phyloP scores from a whole-genome alignment of 2,329 filamentous ascomycete genomes.

The Fusarium nodosum region DNA sequence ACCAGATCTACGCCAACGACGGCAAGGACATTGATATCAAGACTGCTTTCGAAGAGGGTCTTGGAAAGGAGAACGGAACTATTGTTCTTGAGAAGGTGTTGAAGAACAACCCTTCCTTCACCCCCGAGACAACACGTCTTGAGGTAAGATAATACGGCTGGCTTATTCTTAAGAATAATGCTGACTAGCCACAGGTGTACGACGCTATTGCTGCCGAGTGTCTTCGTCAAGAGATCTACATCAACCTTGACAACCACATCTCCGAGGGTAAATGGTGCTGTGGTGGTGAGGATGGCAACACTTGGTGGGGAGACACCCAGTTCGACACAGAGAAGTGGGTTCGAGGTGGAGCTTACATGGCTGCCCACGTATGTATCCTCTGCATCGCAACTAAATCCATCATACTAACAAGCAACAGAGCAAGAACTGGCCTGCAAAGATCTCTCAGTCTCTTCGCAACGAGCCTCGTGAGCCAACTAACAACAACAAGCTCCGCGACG shows the following conservation, averaged over 20 bases:
- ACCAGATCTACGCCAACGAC: conserved; percentile 66
- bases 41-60: conserved; percentile 60
- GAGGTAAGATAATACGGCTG: conserved; percentile 52
- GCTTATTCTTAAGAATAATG: fast-evolving
- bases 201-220: conserved; percentile 72
- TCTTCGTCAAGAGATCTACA: conserved; percentile 66
- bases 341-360: conserved; percentile 72
- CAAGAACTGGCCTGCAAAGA: conserved; percentile 35
- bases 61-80: conserved; percentile 67
- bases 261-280: conserved; percentile 72
- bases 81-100: conserved; percentile 65
- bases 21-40: conserved; percentile 62
- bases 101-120: conserved; percentile 69
- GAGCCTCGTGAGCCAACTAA: conserved; percentile 63
- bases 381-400: fast-evolving
- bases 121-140: conserved; percentile 65
- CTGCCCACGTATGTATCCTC: conserved; percentile 62
- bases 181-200: conserved; percentile 53
- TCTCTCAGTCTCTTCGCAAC: conserved; percentile 61
- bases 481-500: conserved; percentile 47
- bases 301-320: conserved; percentile 72
- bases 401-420: not conserved
- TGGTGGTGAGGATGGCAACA: conserved; percentile 66
- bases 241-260: conserved; percentile 73
- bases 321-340: conserved; percentile 72